Base-by-base conservation (phyloP, 805 yeast genomes). In the Ogataea pini region DNA sequence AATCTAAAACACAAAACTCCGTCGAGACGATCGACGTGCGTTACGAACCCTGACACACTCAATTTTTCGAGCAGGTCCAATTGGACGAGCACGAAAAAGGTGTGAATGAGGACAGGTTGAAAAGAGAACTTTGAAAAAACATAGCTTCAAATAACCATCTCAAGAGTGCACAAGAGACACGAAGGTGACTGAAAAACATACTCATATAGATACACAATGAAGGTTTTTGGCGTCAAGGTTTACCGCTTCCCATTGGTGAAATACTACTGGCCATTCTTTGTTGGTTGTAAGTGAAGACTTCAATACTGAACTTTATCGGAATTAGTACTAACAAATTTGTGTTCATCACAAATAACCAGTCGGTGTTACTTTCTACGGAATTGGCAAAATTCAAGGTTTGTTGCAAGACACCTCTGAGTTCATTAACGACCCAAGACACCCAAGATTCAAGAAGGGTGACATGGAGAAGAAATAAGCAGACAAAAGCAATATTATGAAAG, bases 381-480 rank as follows among this genome's bases (percentile, higher is more conserved):
- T 88, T 63, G 78, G 80, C 70, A 82, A 83, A 75, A 85, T 81
- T 46, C 83, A 89, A 55, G 71, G 69, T 52, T 85, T 85, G 54
- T 78, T 88, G 61, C 75, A 82, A 71, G 76, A 83, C 78, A 77
- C 92, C 52, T 79, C 78, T 55, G 95, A 88, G 74, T 89, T 83
- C 78, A 82, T 84, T 73, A 89, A 89, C 72, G 96, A 89, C 75
- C 96, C 97, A 76, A 87, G 96, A 80, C 89, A 89, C 78, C 97
- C 97, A 72, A 85, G 95, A 76, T 86, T 88, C 69, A 74, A 64
- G 58, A 51, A 52, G 48, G 70, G 70, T 56, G 69, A 66, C 46
- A 50, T 60, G 44, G 68, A 60, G 51, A 51, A 59, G 60, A 65
- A 64, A 62, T 65, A 61, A 54, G 47, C 29, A 34, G 41, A n/a